phyloP scores from a whole-genome alignment of 176 grass and related monocot species.

The barley (Hordeum vulgare) region DNA sequence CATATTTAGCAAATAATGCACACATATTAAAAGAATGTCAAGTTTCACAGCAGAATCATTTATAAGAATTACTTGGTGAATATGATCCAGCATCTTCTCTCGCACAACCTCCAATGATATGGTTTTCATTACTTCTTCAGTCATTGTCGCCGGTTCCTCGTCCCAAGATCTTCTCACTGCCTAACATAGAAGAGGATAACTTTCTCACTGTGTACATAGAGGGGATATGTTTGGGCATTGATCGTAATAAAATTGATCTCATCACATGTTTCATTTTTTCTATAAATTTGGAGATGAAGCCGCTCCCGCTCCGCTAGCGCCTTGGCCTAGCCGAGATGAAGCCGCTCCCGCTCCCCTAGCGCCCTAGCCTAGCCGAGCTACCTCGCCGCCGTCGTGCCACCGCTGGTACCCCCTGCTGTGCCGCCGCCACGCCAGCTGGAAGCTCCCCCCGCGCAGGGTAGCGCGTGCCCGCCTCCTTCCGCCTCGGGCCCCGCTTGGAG shows the following conservation, averaged over 20 bases:
- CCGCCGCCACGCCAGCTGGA: too few species aligned
- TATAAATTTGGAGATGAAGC: too few species aligned
- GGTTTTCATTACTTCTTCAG: slow-evolving; percentile 92
- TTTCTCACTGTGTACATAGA: slow-evolving; percentile 54
- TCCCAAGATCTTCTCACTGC: slow-evolving; percentile 93
- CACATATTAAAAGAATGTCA: slow-evolving; percentile 14
- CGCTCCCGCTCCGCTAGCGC: too few species aligned
- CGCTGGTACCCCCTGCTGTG: too few species aligned
- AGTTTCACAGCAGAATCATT: not conserved
- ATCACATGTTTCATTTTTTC: not conserved
- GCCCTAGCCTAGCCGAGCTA: too few species aligned
- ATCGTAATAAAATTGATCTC: not conserved
- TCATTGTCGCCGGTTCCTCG: slow-evolving; percentile 78
- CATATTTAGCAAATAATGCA: slow-evolving; percentile 20
- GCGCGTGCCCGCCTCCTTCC: too few species aligned
- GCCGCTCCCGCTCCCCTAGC: too few species aligned
- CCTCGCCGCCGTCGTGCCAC: too few species aligned
- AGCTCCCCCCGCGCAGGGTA: too few species aligned
- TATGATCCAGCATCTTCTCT: slow-evolving; percentile 89
- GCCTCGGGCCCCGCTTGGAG: too few species aligned
- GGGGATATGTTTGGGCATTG: not conserved
- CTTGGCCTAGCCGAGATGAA: too few species aligned
- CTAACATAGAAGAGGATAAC: slow-evolving; percentile 39
- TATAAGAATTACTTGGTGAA: slow-evolving; percentile 71
- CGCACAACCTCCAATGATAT: slow-evolving; percentile 92